Base-by-base conservation (phyloP, 768 basidiomycete species). In the Collybia nuda region DNA sequence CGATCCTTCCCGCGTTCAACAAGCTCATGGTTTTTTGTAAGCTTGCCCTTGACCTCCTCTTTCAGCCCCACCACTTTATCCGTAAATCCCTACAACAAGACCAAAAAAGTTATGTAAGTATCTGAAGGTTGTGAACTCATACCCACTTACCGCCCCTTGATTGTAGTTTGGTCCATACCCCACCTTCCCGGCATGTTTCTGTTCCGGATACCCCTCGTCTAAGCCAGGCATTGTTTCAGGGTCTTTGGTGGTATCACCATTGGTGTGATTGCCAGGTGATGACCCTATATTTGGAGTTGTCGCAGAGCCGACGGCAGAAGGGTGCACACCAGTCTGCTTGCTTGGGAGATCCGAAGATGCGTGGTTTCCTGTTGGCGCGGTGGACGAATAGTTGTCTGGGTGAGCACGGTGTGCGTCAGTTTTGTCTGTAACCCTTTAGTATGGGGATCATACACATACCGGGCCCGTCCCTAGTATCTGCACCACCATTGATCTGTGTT, bases 161-260 rank as follows among this genome's bases (percentile, higher is more conserved):
- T 63, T 55, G 45, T 67, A 77, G 23, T 73, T 68, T 1, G 76
- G 77, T 1, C 77, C 77, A 40, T 67, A 69, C 0, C 77, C 76
- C 7, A 78, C 73, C 21, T 61, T 61, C 1, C 76, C 76, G 2
- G 76, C 73, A 40, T 79, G 77, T 15, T 49, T 63, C 57, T 78
- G 75, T 35, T 70, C 67, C 7, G 76, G 76, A 42, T 75, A 71
- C 12, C 44, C 38, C 21, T 52, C 40, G 35, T 38, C 24, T 40
- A 42, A 9, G 47, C 44, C 48, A 45, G 40, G 35, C 35, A 22
- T 18, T 12, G 12, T 23, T 15, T 21, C 32, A 18, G 37, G 37
- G 21, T 53, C 42, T 41, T 28, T 11, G 32, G 32, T 32, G 12
- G 32, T 40, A 15, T 53, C 28, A 47, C 46, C 22, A n/a, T 35